A percentile compares a stretch with the other conserved stretches of the same genome.
Conservation (phyloP, 345 rosid genomes). For the Moricandia arvensis region DNA sequence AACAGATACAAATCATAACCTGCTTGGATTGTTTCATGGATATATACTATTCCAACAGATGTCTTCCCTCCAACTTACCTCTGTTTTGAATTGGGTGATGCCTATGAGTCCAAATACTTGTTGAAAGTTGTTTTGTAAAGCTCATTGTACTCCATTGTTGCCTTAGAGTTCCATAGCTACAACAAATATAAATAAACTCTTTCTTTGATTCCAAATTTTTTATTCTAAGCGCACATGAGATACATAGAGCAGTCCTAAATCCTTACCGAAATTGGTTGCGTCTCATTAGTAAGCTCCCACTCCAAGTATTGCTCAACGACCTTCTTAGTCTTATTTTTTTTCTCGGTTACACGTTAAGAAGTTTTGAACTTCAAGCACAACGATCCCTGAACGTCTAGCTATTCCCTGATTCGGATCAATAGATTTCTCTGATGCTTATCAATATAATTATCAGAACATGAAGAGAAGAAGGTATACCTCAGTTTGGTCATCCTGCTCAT, state of each 20-base stretch:
- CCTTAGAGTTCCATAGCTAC: neutral
- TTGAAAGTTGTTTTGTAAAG: neutral
- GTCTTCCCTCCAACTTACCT: constrained; percentile 47
- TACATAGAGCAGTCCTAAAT: neutral
- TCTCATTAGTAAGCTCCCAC: too few species aligned
- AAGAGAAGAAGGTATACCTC: constrained; percentile 47
- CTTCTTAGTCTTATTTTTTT: constrained; percentile 73
- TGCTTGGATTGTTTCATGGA: neutral
- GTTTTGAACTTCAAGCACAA: too few species aligned
- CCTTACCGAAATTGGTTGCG: too few species aligned
- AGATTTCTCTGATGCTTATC: neutral
- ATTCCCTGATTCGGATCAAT: neutral
- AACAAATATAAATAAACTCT: neutral
- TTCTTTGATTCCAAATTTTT: neutral
- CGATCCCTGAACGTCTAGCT: too few species aligned
- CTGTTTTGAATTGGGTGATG: constrained; percentile 38
- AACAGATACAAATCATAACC: neutral
- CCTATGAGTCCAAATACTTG: neutral
- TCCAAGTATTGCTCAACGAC: neutral
- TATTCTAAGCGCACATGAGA: neutral
- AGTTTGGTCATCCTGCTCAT: constrained; percentile 47
- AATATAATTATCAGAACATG: neutral
- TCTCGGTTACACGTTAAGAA: constrained; percentile 41
- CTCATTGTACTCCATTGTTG: neutral
- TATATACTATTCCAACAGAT: neutral